Evolutionary conservation across 345 rosid species (phyloP).

Genomic region (Eucalyptus regnans): DNA sequence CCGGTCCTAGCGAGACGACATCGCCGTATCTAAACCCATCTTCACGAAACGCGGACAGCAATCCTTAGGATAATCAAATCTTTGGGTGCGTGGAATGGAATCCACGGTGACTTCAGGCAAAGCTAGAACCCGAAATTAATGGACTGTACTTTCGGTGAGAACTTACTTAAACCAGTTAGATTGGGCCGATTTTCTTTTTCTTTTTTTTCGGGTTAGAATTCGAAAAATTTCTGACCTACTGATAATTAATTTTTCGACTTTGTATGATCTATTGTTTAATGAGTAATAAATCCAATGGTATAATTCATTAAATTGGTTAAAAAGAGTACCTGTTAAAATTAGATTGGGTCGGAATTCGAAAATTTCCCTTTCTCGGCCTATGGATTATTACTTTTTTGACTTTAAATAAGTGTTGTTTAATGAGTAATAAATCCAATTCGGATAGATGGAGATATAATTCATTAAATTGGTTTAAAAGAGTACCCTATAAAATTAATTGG

Average conservation of each 20-base stretch:
- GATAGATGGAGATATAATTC: too few species aligned
- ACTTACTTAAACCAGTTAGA: neutral
- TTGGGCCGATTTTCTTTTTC: neutral
- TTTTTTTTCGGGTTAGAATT: neutral
- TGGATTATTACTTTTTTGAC: neutral
- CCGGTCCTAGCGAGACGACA: neutral
- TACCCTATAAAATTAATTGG: fast-evolving
- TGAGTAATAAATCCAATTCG: neutral
- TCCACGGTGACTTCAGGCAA: neutral
- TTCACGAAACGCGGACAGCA: neutral
- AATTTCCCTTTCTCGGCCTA: too few species aligned
- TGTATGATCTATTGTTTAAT: too few species aligned
- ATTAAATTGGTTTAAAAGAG: too few species aligned
- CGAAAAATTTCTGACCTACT: neutral
- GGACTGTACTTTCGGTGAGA: neutral
- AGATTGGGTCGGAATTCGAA: too few species aligned
- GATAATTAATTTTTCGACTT: neutral
- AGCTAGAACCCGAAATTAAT: neutral
- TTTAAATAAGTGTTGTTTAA: neutral
- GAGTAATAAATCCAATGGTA: neutral
- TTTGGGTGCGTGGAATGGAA: neutral
- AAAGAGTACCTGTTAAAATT: too few species aligned
- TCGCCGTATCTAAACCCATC: neutral
- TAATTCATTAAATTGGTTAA: neutral
- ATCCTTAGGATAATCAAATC: neutral